Base-by-base conservation (phyloP, 148 eudicot species). In the Chenopodium suecicum region DNA sequence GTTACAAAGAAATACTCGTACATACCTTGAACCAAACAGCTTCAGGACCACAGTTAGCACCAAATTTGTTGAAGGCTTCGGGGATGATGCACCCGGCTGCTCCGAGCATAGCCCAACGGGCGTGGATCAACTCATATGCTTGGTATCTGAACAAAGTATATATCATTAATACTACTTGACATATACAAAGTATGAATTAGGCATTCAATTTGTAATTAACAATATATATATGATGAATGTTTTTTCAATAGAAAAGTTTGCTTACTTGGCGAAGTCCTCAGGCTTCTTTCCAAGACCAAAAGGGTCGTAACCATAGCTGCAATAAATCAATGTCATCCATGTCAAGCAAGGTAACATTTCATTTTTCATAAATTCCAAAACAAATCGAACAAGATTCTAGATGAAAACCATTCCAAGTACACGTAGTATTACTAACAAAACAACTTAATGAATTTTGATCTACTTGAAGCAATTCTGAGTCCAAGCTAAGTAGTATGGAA, bases 21-120 rank as follows among this genome's bases (percentile, higher is more conserved):
- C 0, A 4, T 7, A 93, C 99, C 97, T 96, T 96, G 94, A 96
- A 96, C 99, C 99, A 96, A 86, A 96, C 99, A 81, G 99, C 99
- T 88, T 96, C 99, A 77, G 99, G 99, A 77, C 99, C 99, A 84
- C 99, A 96, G 89, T 92, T 84, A 44, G 99, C 99, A 6, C 99
- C 99, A 52, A 78, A 96, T 74, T 94, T 96, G 97, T 96, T 96
- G 89, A 96, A 94, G 77, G 99, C 99, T 87, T 96, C 99, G 0
- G 99, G 99, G 82, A 96, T 96, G 29, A 96, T 80, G 80, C 84
- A 94, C 19, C 99, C 99, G 25, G 99, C 99, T 19, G 99, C 99
- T 54, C 99, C 99, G 72, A 96, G 90, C 99, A 96, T 96, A 0
- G 99, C 99, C 99, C 99, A 96, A 2, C 99, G 80, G 12, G 94